Base-by-base conservation (phyloP, 2,329 filamentous ascomycete genomes). In the Fusarium verticillioides region DNA sequence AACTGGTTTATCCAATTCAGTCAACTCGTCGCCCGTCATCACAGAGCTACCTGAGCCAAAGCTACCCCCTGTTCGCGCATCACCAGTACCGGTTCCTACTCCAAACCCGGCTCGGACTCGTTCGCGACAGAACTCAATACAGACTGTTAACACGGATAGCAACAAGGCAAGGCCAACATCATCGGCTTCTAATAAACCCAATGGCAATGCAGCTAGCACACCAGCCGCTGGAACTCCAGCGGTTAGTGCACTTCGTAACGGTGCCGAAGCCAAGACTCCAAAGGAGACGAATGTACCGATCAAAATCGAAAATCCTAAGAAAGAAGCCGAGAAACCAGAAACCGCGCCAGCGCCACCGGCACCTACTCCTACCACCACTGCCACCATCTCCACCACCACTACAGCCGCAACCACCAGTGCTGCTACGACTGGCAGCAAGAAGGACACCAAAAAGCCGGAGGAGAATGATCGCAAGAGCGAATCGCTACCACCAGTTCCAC, bases 21-120 rank as follows among this genome's bases (percentile, higher is more conserved):
- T 92, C 72, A 89, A 90, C n/a, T 92, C 94, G 3, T 96, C 95
- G 3, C 94, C 94, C 23, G 87, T 95, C 52, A 86, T 93, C 53
- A 88, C 90, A 54, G 88, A 87, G n/a, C 89, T 94, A 66, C 87
- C 90, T 32, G 93, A 94, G 75, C 84, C 83, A 4, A 87, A 87
- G 72, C 44, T 73, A 18, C 86, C 83, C 73, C 82, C 81, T 60
- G 85, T 80, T 75, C 86, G 84, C 71, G 85, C 78, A 60, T 93
- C 92, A 44, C 92, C 93, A 34, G 89, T 87, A 13, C 91, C 91
- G 11, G 82, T 83, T 52, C 83, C 83, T 66, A 82, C 84, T 36
- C 84, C 89, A 65, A 89, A 92, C 47, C 91, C 93, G 18, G 86
- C 89, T 57, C 91, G 92, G 9, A 90, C 92, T 10, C 90, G 94